phyloP scores from a whole-genome alignment of 768 basidiomycete genomes.

The Nidularia sp. region DNA sequence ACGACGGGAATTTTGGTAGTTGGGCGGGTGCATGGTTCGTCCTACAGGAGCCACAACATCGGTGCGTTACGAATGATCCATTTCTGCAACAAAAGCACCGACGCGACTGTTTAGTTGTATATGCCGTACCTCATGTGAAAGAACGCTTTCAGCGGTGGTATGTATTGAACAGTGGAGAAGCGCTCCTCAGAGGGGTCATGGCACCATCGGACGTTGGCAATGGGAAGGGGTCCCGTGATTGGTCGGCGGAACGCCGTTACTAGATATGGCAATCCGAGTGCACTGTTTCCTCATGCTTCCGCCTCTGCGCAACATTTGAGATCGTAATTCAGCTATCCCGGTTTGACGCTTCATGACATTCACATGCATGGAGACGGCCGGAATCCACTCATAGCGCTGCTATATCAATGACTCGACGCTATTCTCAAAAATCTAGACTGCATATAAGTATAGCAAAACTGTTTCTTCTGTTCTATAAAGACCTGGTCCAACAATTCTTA shows the following conservation, averaged over 20 bases:
- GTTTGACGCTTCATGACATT: conserved; percentile 19
- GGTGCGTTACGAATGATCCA: not conserved
- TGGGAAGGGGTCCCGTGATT: conserved; percentile 18
- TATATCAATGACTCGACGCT: no score
- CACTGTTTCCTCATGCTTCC: conserved; percentile 20
- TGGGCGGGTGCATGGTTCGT: not conserved
- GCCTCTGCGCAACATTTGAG: conserved; percentile 11
- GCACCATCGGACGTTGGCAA: not conserved
- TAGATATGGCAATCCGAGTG: conserved; percentile 19
- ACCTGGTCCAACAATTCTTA: conserved; percentile 8
- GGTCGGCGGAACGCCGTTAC: conserved; percentile 30
- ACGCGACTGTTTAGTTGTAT: not conserved
- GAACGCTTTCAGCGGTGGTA: not conserved
- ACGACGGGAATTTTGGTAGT: conserved; percentile 71
- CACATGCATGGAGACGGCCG: conserved; percentile 19
- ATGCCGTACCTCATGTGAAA: not conserved
- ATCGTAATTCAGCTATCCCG: conserved; percentile 17
- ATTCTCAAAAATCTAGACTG: not conserved
- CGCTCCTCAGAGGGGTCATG: not conserved
- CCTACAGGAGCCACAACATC: not conserved
- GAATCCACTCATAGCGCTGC: no score
- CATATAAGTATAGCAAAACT: conserved; percentile 1
- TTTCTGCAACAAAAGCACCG: not conserved
- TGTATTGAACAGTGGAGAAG: not conserved
- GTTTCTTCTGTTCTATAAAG: conserved; percentile 17